Base-by-base conservation (phyloP, 352 stramenopile species). In the Phytophthora pluvialis region DNA sequence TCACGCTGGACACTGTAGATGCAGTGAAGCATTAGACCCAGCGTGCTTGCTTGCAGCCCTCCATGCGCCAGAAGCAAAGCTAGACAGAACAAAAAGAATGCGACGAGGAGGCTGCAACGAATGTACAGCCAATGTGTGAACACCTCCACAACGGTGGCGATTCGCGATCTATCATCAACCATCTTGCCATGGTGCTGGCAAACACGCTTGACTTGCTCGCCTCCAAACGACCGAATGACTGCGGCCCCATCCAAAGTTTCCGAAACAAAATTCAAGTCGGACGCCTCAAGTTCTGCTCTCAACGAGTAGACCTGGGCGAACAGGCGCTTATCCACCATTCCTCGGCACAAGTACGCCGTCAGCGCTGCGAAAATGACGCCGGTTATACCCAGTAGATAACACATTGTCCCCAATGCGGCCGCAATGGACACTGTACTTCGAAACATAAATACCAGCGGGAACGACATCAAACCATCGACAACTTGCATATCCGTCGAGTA, bases 181-280 rank as follows among this genome's bases (percentile, higher is more conserved):
- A 80, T 73, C 35, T 71, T 49, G 26, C 60, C 60, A 33, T 80
- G 69, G 16, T 76, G 69, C 13, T 42, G 25, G 15, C 60, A 73
- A 31, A 78, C 66, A 6, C 70, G 67, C 25, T 67, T 45, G 18
- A 81, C 31, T 25, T 81, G 73, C 7, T 55, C 35, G 6, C 38
- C 31, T 21, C 73, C 69, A 54, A 77, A 83, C 9, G 77, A 78
- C 10, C 74, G 77, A 11, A 83, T 80, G 0, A 78, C 60, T 15
- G 68, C 59, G 21, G 60, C 67, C 5, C 77, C 77, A 50, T 81
- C 73, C 9, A 83, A 45, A 4, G 61, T 66, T 61, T 86, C 77
- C 0, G 74, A 77, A 5, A 86, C 64, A 42, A 80, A 75, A 38
- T 65, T 77, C 47, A 80, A 32, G 51, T 77, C 64, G 33, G 40